Percentiles rank a stretch among this genome's conserved stretches.
Evolutionary conservation across 345 rosid species (phyloP).

Genomic region (Cardamine occulta): DNA sequence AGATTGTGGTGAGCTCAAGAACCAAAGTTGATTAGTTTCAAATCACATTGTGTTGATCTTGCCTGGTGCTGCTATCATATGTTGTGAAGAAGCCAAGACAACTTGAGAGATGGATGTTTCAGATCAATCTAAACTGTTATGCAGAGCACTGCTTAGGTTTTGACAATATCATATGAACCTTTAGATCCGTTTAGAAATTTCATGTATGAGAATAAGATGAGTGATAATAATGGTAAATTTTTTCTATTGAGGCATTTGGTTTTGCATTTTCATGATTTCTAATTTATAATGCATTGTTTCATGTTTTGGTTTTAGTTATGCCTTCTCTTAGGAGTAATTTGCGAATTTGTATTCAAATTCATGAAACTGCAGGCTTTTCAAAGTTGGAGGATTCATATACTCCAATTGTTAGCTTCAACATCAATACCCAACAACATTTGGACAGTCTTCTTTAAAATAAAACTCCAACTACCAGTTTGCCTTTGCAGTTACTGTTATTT

Average conservation of each 20-base stretch:
- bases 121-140: background rate
- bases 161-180: background rate
- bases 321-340: background rate
- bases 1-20: slow-evolving; percentile 70
- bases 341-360: background rate
- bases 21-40: slow-evolving; percentile 39
- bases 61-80: background rate
- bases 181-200: too few species aligned
- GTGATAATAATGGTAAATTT: slow-evolving; percentile 1
- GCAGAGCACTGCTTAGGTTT: background rate
- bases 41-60: slow-evolving; percentile 14
- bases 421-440: background rate
- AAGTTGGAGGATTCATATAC: background rate
- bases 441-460: background rate
- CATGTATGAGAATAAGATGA: background rate
- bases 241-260: background rate
- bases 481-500: background rate
- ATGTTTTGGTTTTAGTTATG: background rate
- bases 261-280: background rate
- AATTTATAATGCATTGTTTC: background rate
- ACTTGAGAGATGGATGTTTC: background rate
- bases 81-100: background rate
- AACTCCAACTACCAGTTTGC: background rate
- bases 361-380: background rate
- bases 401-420: background rate